phyloP scores from a whole-genome alignment of 257 asterid genomes.

The Gentiana straminea region DNA sequence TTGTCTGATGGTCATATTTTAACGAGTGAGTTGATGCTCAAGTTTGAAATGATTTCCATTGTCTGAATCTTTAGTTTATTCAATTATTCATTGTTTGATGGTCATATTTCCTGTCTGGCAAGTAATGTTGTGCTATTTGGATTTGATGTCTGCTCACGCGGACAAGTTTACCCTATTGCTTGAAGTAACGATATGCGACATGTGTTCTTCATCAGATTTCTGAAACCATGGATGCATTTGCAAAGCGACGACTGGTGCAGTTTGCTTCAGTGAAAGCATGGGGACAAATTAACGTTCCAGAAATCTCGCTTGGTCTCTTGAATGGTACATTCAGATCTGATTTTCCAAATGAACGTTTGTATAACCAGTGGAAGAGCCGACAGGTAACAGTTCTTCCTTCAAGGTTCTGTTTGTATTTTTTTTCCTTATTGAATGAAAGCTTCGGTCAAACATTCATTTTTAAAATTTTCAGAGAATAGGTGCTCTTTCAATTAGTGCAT shows the following conservation, averaged over 20 bases:
- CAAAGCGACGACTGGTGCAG: slow-evolving; percentile 51
- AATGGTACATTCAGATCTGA: slow-evolving; percentile 69
- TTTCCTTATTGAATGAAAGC: slow-evolving; percentile 5
- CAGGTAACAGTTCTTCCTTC: slow-evolving; percentile 38
- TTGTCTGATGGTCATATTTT: too few species aligned
- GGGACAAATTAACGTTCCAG: slow-evolving; percentile 67
- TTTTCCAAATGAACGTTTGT: slow-evolving; percentile 59
- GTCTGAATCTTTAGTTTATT: neutral
- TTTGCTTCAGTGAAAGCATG: slow-evolving; percentile 48
- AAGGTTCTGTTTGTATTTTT: neutral
- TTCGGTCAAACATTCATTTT: neutral
- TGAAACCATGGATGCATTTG: slow-evolving; percentile 59
- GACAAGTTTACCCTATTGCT: too few species aligned
- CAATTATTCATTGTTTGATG: too few species aligned
- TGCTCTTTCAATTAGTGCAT: neutral
- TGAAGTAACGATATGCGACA: slow-evolving; percentile 13
- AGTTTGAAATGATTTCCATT: too few species aligned
- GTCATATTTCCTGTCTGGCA: neutral
- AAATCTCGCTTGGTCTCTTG: slow-evolving; percentile 62
- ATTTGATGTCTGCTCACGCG: too few species aligned
- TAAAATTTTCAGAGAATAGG: neutral
- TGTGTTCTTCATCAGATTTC: slow-evolving; percentile 55
- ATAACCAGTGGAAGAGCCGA: slow-evolving; percentile 77
- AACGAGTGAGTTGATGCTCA: too few species aligned
- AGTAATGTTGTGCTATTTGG: neutral